These are phyloP conservation scores for Acacia pycnantha DNA, from an alignment of 331 rosid genomes.

Conservation along the genomic window DNA sequence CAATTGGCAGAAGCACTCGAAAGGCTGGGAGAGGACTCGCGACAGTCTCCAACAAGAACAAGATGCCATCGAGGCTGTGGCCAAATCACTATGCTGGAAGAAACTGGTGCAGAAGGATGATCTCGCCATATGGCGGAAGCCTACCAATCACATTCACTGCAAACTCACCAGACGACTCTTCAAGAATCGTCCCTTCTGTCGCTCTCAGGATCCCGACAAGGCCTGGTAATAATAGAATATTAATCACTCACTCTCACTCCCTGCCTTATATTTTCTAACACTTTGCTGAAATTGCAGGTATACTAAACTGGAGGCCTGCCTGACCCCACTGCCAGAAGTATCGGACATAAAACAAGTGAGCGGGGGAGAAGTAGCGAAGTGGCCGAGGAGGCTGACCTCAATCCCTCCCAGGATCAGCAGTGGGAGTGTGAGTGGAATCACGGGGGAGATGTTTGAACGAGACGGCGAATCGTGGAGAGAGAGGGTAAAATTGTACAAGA, in stretches of 20 bases:
- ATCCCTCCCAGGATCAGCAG: conserved; percentile 82
- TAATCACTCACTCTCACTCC: too few species aligned
- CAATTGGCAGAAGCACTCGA: conserved; percentile 78
- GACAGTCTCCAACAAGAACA: conserved; percentile 77
- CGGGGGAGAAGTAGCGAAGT: conserved; percentile 74
- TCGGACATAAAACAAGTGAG: conserved; percentile 54
- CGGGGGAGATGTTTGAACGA: conserved; percentile 54
- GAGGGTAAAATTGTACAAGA: conserved; percentile 71
- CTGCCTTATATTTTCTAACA: too few species aligned
- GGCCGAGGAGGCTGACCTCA: conserved; percentile 81
- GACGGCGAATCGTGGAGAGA: conserved; percentile 65
- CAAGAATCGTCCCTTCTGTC: conserved; percentile 68
- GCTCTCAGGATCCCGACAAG: conserved; percentile 60
- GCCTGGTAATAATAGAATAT: conserved; percentile 52
- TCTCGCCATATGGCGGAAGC: conserved; percentile 92
- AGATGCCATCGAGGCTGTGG: conserved; percentile 64
- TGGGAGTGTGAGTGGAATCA: conserved; percentile 63
- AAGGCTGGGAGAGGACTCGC: conserved; percentile 79
- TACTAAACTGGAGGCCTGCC: conserved; percentile 75
- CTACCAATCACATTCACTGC: conserved; percentile 84
- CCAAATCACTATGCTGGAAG: conserved; percentile 88
- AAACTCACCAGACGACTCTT: conserved; percentile 51
- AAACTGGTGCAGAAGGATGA: conserved; percentile 66
- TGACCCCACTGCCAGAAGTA: conserved; percentile 84
- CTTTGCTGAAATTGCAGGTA: conserved; percentile 17